These are phyloP conservation scores for Botrytis paeoniae DNA, from an alignment of 2,329 filamentous ascomycete species.

Conservation along the genomic window DNA sequence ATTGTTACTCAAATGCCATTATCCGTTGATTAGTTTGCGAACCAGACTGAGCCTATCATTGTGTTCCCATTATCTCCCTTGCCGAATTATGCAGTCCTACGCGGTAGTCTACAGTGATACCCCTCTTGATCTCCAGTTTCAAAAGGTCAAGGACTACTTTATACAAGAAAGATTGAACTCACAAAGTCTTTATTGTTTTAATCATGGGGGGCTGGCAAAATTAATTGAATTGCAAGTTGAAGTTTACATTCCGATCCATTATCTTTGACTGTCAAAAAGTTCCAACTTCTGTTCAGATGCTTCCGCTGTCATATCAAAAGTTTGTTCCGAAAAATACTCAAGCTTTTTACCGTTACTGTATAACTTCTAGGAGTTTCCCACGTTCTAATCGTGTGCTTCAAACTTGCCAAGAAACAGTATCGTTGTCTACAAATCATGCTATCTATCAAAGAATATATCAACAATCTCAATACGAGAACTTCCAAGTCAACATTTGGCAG, in stretches of 20 bases:
- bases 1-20: conserved; percentile 16
- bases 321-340: conserved; percentile 11
- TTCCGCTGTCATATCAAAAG: conserved; percentile 19
- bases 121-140: conserved; percentile 11
- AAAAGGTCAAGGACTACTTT: conserved; percentile 13
- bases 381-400: conserved; percentile 26
- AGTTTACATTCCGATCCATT: conserved; percentile 15
- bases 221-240: conserved; percentile 6
- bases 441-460: conserved; percentile 15
- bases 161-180: neutral
- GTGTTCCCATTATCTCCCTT: conserved; percentile 15
- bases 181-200: neutral
- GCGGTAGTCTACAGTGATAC: conserved; percentile 18
- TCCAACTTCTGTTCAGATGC: conserved; percentile 10
- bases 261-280: conserved; percentile 10
- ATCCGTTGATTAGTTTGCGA: conserved; percentile 15
- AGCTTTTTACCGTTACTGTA: conserved; percentile 21
- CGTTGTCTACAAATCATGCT: conserved; percentile 4
- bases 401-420: neutral
- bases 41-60: conserved; percentile 5
- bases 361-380: conserved; percentile 24
- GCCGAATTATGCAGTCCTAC: conserved; percentile 21
- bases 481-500: conserved; percentile 51
- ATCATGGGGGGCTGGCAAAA: conserved; percentile 10
- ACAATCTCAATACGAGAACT: conserved; percentile 40